These are phyloP conservation scores for Stevia rebaudiana DNA, from an alignment of 140 eudicot species.

Conservation along the genomic window DNA sequence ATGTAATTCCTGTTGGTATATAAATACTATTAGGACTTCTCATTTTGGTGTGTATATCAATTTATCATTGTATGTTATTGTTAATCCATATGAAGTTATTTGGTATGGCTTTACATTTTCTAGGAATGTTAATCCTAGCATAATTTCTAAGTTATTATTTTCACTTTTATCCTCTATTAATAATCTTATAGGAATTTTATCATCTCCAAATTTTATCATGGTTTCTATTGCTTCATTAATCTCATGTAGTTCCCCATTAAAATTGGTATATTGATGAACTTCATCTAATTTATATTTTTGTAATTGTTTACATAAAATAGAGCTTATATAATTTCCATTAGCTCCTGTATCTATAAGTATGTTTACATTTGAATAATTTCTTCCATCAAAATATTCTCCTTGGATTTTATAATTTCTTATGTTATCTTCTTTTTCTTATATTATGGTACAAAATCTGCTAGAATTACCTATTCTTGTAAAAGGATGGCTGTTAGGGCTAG, in stretches of 20 bases:
- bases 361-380: neutral
- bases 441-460: constrained; percentile 9
- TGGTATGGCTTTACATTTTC: neutral
- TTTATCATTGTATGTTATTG: neutral
- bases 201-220: neutral
- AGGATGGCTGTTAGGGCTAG: too few relatives aligned
- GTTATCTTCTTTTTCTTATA: neutral
- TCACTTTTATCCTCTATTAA: neutral
- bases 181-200: neutral
- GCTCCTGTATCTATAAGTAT: neutral
- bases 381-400: neutral
- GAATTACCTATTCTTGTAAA: too few relatives aligned
- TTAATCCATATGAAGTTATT: neutral
- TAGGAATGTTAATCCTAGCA: neutral
- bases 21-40: neutral
- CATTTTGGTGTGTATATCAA: neutral
- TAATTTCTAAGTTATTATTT: neutral
- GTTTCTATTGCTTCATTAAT: neutral
- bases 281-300: neutral
- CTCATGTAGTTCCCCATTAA: neutral
- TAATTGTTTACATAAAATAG: neutral
- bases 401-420: neutral
- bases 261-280: neutral
- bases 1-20: neutral
- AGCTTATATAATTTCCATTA: neutral